Evolutionary conservation across 768 basidiomycete genomes (phyloP), one percentile per base, ranked within the genome.

Genomic region (Tylopilus rubrobrunneus): DNA sequence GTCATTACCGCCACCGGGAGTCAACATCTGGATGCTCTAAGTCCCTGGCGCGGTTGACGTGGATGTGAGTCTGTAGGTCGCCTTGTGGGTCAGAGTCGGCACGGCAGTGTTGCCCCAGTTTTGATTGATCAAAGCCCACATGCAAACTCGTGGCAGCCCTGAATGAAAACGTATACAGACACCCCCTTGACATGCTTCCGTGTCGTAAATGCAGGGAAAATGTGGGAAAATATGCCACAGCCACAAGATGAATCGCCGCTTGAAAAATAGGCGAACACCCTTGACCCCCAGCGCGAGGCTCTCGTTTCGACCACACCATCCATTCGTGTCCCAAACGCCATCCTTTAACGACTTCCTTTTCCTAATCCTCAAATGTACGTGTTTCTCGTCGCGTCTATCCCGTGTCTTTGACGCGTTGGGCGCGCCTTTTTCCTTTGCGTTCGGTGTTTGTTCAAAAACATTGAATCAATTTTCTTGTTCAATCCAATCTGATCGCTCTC

Each of bases 191-290:
- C 19, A 19, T 19, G 19, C 19, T 19, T 19, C 19, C 42, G 25
- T 51, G 44, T 49, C 62, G 56, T 59, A 63, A 55, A 25, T 44
- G 9, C 7, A 48, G 21, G 44, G 28, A 48, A 51, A 19, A 27
- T 15, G 53, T 58, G 61, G 50, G 64, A 67, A 67, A 51, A 45
- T 45, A 19, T 17, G 0, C 15, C 54, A 64, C 58, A 23, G 70
- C 68, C 68, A 70, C 68, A 1, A 0, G n/a, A 49, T 62, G 15
- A 27, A 61, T 68, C 68, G 66, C 68, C 68, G 68, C 68, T 67
- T 68, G 54, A 70, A 70, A 70, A 70, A 65, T 58, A 70, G 63
- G 68, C 68, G 70, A 42, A 62, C 70, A 68, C 68, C 70, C 68
- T 70, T 71, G 67, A 71, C 68, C 70, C 68, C 70, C 68, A 70